Conservation (phyloP, 441 rosid genomes). For the Omphalea diandra region DNA sequence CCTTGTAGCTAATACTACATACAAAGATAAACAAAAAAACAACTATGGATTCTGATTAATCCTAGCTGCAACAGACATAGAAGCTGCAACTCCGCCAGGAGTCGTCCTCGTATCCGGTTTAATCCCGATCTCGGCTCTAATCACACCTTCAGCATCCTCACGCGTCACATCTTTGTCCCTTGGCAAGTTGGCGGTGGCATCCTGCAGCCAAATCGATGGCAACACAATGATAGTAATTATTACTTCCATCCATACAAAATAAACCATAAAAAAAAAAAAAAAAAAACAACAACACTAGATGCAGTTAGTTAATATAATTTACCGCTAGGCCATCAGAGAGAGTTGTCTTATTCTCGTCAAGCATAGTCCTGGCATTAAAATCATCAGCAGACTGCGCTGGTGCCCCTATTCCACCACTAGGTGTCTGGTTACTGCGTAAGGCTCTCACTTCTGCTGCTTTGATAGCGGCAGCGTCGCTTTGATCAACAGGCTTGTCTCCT, state of each 20-base stretch:
- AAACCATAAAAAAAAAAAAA: too few relatives aligned
- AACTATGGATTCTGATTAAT: constrained; percentile 30
- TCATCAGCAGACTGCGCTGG: constrained; percentile 45
- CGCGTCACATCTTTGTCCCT: constrained; percentile 43
- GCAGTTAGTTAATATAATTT: constrained; percentile 8
- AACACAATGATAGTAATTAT: not conserved
- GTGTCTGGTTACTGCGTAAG: constrained; percentile 21
- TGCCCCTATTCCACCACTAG: constrained; percentile 43
- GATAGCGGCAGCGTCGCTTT: constrained; percentile 51
- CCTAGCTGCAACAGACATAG: constrained; percentile 49
- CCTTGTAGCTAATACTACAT: too few relatives aligned
- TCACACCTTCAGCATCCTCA: constrained; percentile 52
- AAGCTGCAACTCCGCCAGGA: constrained; percentile 57
- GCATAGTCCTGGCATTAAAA: constrained; percentile 26
- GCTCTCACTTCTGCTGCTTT: constrained; percentile 55
- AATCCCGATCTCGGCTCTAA: constrained; percentile 46
- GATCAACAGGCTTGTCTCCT: constrained; percentile 52
- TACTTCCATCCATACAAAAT: too few relatives aligned
- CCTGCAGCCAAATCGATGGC: too few relatives aligned
- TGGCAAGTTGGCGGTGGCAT: constrained; percentile 36
- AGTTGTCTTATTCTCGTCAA: constrained; percentile 36
- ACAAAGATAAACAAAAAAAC: constrained; percentile 33
- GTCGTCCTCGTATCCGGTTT: constrained; percentile 40
- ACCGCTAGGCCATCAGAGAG: constrained; percentile 43
- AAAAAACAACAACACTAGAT: too few relatives aligned